A percentile compares a stretch with the other conserved stretches of the same genome.
phyloP scores from a whole-genome alignment of 129 eudicot genomes.

The sunflower (Helianthus annuus) region HanXRQr2.0-SUNRISE NC_035441.2:27946739-27947238 shows the following conservation, averaged over 20 bases:
- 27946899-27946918: neutral
- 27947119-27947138: neutral
- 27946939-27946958: neutral
- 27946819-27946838: neutral
- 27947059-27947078: constrained; percentile 93
- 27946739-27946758: neutral
- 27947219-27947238: neutral
- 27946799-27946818: neutral
- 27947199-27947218: neutral
- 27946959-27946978: constrained; percentile 53
- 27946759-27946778: neutral
- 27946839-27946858: neutral
- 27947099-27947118: neutral
- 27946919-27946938: neutral
- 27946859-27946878: neutral
- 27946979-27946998: constrained; percentile 79
- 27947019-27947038: constrained; percentile 77
- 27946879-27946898: neutral
- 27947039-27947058: constrained; percentile 74
- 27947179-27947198: neutral
- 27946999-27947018: constrained; percentile 83
- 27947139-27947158: neutral
- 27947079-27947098: constrained; percentile 63
- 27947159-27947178: neutral
- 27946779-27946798: neutral